Base-by-base conservation (phyloP, 768 basidiomycete genomes). In the Vararia minispora region DNA sequence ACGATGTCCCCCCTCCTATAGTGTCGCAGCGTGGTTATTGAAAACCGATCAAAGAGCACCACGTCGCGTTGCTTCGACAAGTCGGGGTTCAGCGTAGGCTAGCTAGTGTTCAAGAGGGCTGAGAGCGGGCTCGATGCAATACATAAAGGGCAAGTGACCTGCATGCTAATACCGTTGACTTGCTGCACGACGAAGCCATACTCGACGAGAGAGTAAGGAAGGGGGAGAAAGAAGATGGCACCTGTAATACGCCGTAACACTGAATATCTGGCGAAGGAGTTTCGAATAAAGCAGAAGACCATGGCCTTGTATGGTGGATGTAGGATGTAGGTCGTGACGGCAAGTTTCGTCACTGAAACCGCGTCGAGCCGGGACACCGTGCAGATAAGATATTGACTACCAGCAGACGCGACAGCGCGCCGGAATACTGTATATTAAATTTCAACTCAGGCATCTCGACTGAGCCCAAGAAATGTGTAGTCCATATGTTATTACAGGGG, bases 11-110 rank as follows among this genome's bases (percentile, higher is more conserved):
- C 45, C 10, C 45, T 37, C 29, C 43, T 41, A 23, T 43, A 40
- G 33, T 16, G 35, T 17, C 45, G 37, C 21, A 13, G 20, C 3
- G 41, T 31, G 28, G 35, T 35, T 22, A 41, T 30, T 16, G 45
- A 40, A 38, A 35, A 46, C 13, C 42, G 47, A 27, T 46, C 34
- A 29, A 48, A 48, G 12, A 48, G 8, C 1, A 31, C 47, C 18
- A 43, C 30, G 27, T 48, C 47, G 14, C 47, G 37, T 29, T 35
- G 22, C 21, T 18, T 44, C 25, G 47, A 46, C 24, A 28, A 28
- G 11, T 38, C 41, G 5, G 47, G 47, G 31, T 48, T 48, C 14
- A 48, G 26, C 9, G 47, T 48, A 23, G 47, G 47, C 45, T 48
- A 38, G 36, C 47, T 46, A 28, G 32, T n/a, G n/a, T n/a, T n/a